Percentiles rank a stretch among this genome's conserved stretches.
Conservation (phyloP, 148 eudicot species). For the Camellia japonica region DNA sequence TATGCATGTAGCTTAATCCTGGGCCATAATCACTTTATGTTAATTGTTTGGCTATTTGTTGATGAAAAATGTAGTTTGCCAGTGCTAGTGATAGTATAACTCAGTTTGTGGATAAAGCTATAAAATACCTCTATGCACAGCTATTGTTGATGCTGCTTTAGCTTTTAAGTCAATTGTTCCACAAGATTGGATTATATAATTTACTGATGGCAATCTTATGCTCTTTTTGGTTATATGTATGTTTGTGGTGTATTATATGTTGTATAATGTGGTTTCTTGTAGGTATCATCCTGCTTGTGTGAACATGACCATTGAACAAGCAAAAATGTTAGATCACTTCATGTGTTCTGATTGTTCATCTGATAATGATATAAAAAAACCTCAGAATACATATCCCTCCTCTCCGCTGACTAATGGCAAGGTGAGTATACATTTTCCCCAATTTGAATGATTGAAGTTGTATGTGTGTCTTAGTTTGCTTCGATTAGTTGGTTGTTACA, state of each 20-base stretch:
- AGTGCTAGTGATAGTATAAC: not conserved
- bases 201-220: not conserved
- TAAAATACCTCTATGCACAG: not conserved
- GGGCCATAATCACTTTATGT: not conserved
- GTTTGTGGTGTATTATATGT: not conserved
- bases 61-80: not conserved
- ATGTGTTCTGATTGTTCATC: conserved; percentile 31
- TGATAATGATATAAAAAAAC: conserved; percentile 21
- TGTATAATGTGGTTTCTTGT: conserved; percentile 11
- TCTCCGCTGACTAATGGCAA: conserved; percentile 29
- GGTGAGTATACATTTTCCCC: conserved; percentile 17
- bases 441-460: not conserved
- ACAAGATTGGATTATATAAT: not conserved
- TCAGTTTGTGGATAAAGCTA: not conserved
- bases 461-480: not conserved
- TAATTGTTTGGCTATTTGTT: not conserved
- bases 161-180: not conserved
- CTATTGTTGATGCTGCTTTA: not conserved
- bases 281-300: conserved; percentile 50
- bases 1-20: not conserved
- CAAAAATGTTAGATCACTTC: conserved; percentile 28
- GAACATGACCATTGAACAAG: conserved; percentile 30
- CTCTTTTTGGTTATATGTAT: no score
- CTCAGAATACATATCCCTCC: conserved; percentile 9
- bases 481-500: not conserved